A percentile compares a stretch with the other conserved stretches of the same genome.
Evolutionary conservation across 495 filamentous ascomycete species (phyloP).

Genomic region (Copromyces sp.): DNA sequence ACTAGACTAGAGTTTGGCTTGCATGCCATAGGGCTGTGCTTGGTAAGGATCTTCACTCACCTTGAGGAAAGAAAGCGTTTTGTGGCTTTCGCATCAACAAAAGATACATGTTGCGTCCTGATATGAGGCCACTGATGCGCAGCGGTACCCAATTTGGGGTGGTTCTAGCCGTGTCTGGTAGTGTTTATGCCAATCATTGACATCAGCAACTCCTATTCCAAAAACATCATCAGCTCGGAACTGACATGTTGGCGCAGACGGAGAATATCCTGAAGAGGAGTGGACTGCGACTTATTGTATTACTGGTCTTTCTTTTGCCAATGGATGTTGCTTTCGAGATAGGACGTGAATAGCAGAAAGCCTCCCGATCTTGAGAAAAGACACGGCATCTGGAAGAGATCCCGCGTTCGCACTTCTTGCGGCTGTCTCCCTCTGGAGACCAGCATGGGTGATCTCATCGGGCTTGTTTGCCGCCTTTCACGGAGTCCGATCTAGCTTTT

Average conservation of each 20-base stretch:
- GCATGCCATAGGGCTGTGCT: slow-evolving; percentile 10
- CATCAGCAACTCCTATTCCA: neutral
- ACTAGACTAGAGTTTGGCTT: neutral
- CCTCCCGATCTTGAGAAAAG: neutral
- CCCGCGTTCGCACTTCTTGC: neutral
- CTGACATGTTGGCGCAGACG: neutral
- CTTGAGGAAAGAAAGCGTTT: neutral
- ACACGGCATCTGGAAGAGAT: neutral
- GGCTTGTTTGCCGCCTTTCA: neutral
- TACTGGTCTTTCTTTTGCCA: neutral
- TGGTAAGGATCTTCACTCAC: slow-evolving; percentile 8
- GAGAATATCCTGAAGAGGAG: neutral
- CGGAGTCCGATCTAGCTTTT: neutral
- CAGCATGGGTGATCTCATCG: neutral
- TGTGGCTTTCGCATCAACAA: neutral
- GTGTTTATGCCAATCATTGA: neutral
- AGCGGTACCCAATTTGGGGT: neutral
- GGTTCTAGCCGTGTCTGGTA: neutral
- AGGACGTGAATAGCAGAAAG: neutral
- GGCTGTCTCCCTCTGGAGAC: neutral
- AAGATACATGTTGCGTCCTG: neutral
- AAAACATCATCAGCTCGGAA: neutral
- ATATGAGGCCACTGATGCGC: neutral
- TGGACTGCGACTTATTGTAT: neutral
- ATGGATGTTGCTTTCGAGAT: neutral